Evolutionary conservation across 441 rosid genomes (phyloP).

Genomic region (Monsonia emarginata): DNA sequence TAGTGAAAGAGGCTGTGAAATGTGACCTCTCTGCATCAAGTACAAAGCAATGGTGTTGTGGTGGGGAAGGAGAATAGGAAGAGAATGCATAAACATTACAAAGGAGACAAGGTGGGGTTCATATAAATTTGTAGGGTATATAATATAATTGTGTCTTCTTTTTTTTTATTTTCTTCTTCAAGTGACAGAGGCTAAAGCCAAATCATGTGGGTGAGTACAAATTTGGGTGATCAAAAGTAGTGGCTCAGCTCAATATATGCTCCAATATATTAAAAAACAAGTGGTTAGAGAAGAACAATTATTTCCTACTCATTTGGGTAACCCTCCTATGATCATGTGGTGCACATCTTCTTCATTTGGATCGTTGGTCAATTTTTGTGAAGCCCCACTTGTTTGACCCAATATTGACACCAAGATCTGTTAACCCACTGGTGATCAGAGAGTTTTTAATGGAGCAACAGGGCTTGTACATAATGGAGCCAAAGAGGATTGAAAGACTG

Average conservation of each 20-base stretch:
- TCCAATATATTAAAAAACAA: too few relatives aligned
- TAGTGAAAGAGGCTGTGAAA: neutral
- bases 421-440: neutral
- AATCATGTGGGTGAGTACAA: neutral
- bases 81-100: too few relatives aligned
- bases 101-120: neutral
- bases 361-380: conserved; percentile 28
- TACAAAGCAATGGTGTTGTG: neutral
- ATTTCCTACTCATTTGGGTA: conserved; percentile 45
- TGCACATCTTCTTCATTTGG: conserved; percentile 22
- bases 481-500: neutral
- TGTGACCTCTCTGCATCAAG: neutral
- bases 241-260: too few relatives aligned
- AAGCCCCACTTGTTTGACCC: conserved; percentile 28
- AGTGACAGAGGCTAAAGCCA: neutral
- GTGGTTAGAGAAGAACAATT: conserved; percentile 17
- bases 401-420: conserved; percentile 19
- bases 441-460: neutral
- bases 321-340: conserved; percentile 7
- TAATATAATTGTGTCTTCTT: too few relatives aligned
- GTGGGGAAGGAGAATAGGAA: neutral
- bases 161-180: neutral
- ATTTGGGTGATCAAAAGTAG: neutral
- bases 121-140: neutral
- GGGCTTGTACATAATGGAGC: neutral